phyloP scores from a whole-genome alignment of 331 rosid species.

The Phaseolus coccineus region DNA sequence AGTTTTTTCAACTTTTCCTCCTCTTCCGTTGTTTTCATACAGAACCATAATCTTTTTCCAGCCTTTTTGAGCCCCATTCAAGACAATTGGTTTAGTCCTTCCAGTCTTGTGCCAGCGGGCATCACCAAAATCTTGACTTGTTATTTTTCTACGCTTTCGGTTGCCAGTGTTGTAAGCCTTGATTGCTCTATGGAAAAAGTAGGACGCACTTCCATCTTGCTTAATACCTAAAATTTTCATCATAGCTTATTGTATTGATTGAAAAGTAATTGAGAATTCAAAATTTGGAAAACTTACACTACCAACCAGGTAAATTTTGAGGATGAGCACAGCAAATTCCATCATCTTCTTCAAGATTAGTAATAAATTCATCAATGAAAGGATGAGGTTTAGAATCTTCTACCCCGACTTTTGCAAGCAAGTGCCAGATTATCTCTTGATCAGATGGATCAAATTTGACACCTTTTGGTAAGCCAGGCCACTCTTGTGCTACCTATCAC shows the following conservation, averaged over 20 bases:
- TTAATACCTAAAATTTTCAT: conserved; percentile 65
- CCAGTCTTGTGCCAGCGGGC: conserved; percentile 99
- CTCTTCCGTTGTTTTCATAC: conserved; percentile 60
- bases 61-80: conserved; percentile 76
- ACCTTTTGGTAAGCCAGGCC: conserved; percentile 97
- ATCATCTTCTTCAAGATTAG: conserved; percentile 66
- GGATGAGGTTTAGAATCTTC: conserved; percentile 69
- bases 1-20: conserved; percentile 87
- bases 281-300: conserved; percentile 22
- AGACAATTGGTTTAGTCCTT: conserved; percentile 75
- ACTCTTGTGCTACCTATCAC: conserved; percentile 78
- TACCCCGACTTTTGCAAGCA: conserved; percentile 76
- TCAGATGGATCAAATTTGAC: conserved; percentile 98
- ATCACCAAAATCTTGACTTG: conserved; percentile 71
- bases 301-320: conserved; percentile 77
- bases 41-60: conserved; percentile 97
- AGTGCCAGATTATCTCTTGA: conserved; percentile 85
- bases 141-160: conserved; percentile 87
- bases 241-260: conserved; percentile 15
- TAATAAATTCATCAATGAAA: conserved; percentile 82
- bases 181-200: conserved; percentile 88
- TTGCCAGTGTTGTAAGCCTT: conserved; percentile 93
- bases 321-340: conserved; percentile 95
- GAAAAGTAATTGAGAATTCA: conserved; percentile 17
- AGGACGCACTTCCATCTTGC: conserved; percentile 90